Evolutionary conservation across 441 rosid genomes (phyloP), one percentile per base, ranked within the genome.

Genomic region (Eutrema salsugineum): DNA sequence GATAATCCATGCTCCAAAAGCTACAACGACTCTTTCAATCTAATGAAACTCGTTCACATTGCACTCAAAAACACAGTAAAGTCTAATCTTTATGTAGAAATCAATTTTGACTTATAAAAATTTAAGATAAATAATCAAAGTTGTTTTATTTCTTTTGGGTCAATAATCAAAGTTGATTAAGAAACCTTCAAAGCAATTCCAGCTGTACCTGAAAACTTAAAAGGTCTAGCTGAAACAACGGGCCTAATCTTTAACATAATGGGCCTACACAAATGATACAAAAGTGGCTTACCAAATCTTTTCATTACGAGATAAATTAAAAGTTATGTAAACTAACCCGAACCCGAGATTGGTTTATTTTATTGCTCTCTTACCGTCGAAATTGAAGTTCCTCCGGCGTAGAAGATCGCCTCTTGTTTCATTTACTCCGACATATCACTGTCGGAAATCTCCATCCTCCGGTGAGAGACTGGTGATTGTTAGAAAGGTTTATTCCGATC

Each of bases 381-480:
- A 30, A 30, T 62, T 11, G n/a, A 60, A 39, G 30, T 30, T 66
- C 47, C 77, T 20, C 57, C 65, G 66, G 12, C 71, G 71, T 65
- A 1, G 22, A 48, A 11, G 53, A 49, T 40, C 56, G 42, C 9
- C 66, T 40, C n/a, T 27, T 40, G 14, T 65, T 44, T 44, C 58
- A 56, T 33, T 11, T 5, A 30, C 55, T 15, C 59, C 53, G 11
- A 11, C 17, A 11, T 6, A 24, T 7, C 38, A 1, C 17, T 19
- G 4, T 27, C 49, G 19, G 38, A 42, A 44, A 0, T 54, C 15
- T 63, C 15, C 20, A 44, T 43, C 22, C 14, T 54, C 39, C 9
- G 57, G 3, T 20, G 20, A 35, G 22, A n/a, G 28, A 42, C 56
- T 1, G 1, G 15, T 20, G 3, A 33, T 55, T 22, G 28, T 60